Evolutionary conservation across 2,329 filamentous ascomycete species (phyloP).

Genomic region (Onygenales sp.): DNA sequence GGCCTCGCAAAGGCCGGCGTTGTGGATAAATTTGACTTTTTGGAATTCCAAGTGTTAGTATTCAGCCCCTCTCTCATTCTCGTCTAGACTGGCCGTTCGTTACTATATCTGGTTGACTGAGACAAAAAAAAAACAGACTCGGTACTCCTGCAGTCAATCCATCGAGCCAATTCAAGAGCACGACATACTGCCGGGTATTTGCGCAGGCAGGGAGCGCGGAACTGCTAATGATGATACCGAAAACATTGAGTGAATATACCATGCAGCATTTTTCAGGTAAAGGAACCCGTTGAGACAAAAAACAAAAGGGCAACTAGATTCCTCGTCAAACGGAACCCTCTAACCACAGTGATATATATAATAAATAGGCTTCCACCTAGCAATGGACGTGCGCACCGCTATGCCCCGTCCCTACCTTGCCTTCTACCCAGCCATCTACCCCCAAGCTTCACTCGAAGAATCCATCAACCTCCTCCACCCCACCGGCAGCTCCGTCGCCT

Average conservation of each 20-base stretch:
- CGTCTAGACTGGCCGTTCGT: too few relatives aligned
- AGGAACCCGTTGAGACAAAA: too few relatives aligned
- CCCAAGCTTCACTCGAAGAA: constrained; percentile 21
- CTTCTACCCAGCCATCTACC: constrained; percentile 32
- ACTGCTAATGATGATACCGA: constrained; percentile 20
- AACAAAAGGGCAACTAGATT: too few relatives aligned
- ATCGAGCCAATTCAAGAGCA: constrained; percentile 30
- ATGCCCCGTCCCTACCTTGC: constrained; percentile 32
- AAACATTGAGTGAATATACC: constrained; percentile 24
- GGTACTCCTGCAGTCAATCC: constrained; percentile 32
- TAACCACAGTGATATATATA: too few relatives aligned
- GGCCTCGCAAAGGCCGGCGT: constrained; percentile 32
- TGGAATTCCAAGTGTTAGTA: constrained; percentile 43
- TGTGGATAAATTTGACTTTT: constrained; percentile 35
- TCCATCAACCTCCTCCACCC: constrained; percentile 16
- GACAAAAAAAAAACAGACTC: constrained; percentile 15
- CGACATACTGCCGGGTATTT: constrained; percentile 39
- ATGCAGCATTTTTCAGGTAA: constrained; percentile 36
- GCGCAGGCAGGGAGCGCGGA: constrained; percentile 26
- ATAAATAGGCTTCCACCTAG: constrained; percentile 30
- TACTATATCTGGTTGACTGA: too few relatives aligned
- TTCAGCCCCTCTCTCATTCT: background rate
- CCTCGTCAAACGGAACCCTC: too few relatives aligned
- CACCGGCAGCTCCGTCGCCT: constrained; percentile 6
- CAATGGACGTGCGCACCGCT: constrained; percentile 34